Evolutionary conservation across 768 basidiomycete species (phyloP), one percentile per base, ranked within the genome.

Genomic region (Phaeotremella fagi): DNA sequence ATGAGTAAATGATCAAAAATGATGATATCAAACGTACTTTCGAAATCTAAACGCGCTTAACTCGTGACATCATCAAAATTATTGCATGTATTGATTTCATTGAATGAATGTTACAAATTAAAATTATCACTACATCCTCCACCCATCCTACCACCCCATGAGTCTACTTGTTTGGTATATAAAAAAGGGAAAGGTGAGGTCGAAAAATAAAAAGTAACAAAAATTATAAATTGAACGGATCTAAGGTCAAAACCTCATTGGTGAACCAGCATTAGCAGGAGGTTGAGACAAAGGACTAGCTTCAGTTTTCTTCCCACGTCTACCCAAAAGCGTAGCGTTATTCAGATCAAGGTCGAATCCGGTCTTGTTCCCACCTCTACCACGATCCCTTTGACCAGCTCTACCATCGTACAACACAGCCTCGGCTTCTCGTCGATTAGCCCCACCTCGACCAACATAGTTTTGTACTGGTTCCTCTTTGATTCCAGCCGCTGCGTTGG

Each of bases 311-410:
- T 77, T 75, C 9, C 61, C 65, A 48, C 77, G 57, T 57, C 76
- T 50, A 7, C 87, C 90, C 4, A 97, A 79, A 1, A 98, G 75
- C 2, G 94, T 97, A 22, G 95, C 89, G 53, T 80, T 83, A 62
- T 87, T 82, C 48, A 99, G 76, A 68, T 90, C 86, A 52, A 99
- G 80, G 70, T 97, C 88, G 66, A 99, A 99, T 4, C 69, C 69
- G 7, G 23, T 44, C 24, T 51, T 50, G 28, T 56, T 46, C 14
- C 64, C 59, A 12, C 67, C 68, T 33, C 7, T 50, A 29, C 80
- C 82, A 71, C 77, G 78, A 73, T 86, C 86, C n/a, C 85, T 75
- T 53, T 78, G 78, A n/a, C 86, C 86, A 0, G 85, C 86, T 29
- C 85, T 79, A 1, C 85, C 85, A 31, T 83, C 85, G 66, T 81